A percentile compares a stretch with the other conserved stretches of the same genome.
Conservation (phyloP, 805 yeast genomes). For the Spathaspora sp. region DNA sequence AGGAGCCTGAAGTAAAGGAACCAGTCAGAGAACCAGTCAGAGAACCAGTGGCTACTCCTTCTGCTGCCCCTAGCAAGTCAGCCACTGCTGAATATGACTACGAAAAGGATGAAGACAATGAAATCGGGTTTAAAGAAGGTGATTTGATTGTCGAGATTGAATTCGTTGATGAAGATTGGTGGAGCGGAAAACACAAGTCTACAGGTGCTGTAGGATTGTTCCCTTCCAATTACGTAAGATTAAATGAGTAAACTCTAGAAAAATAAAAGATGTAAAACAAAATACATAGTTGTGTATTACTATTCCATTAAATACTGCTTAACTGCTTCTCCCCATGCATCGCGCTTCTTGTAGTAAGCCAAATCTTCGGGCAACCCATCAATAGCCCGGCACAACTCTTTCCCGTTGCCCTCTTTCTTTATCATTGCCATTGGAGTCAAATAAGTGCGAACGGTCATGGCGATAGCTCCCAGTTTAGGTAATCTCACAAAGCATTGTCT, state of each 20-base stretch:
- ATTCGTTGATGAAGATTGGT: constrained; percentile 94
- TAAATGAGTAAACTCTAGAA: constrained; percentile 11
- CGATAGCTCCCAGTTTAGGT: constrained; percentile 30
- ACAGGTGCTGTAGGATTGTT: constrained; percentile 79
- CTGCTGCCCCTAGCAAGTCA: constrained; percentile 16
- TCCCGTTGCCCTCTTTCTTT: constrained; percentile 30
- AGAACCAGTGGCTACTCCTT: background rate
- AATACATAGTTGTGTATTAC: background rate
- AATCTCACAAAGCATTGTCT: constrained; percentile 34
- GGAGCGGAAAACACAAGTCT: constrained; percentile 73
- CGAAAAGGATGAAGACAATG: constrained; percentile 91
- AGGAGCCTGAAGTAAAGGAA: constrained; percentile 8
- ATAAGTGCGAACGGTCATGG: constrained; percentile 37
- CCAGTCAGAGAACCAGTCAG: constrained; percentile 15
- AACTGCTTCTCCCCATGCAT: constrained; percentile 38
- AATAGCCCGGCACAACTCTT: constrained; percentile 28
- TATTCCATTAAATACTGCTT: constrained; percentile 21
- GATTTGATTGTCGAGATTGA: constrained; percentile 80
- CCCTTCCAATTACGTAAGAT: constrained; percentile 82
- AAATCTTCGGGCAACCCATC: constrained; percentile 36
- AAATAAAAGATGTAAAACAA: background rate
- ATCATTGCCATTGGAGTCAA: constrained; percentile 26
- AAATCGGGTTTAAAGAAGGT: constrained; percentile 79
- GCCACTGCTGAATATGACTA: constrained; percentile 76
- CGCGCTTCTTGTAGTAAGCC: constrained; percentile 33